phyloP scores from a whole-genome alignment of 345 rosid genomes.

The Populus euphratica region DNA sequence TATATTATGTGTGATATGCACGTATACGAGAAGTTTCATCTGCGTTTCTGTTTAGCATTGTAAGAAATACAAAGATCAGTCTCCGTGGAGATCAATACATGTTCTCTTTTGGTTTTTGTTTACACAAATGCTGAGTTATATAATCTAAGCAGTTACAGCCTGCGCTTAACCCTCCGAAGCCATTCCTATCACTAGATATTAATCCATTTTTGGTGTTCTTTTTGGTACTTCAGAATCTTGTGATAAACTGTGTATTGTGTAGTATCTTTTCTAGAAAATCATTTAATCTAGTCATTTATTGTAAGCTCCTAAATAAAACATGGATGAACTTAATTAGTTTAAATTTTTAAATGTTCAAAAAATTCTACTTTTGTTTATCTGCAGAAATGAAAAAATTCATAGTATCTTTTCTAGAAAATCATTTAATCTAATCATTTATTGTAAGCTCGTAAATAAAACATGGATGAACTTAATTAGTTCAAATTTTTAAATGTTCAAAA shows the following conservation, averaged over 20 bases:
- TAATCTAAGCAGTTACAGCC: background rate
- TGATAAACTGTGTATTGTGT: background rate
- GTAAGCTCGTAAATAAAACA: too few relatives aligned
- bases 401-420: background rate
- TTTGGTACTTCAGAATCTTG: background rate
- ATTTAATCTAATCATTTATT: too few relatives aligned
- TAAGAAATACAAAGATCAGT: background rate
- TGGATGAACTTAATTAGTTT: too few relatives aligned
- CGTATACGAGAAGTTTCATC: background rate
- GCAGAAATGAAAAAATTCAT: too few relatives aligned
- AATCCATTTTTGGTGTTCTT: background rate
- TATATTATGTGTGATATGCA: background rate
- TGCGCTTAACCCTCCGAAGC: background rate
- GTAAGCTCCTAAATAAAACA: too few relatives aligned
- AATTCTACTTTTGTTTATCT: too few relatives aligned
- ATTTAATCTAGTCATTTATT: too few relatives aligned
- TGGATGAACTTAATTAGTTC: too few relatives aligned
- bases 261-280: too few relatives aligned
- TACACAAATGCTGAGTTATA: background rate
- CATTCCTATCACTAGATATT: background rate
- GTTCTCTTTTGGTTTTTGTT: background rate
- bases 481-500: too few relatives aligned
- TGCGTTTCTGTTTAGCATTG: background rate
- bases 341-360: too few relatives aligned
- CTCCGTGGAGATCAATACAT: background rate